phyloP scores from a whole-genome alignment of 2,329 filamentous ascomycete species.

The Neopestalotiopsis rosae region DNA sequence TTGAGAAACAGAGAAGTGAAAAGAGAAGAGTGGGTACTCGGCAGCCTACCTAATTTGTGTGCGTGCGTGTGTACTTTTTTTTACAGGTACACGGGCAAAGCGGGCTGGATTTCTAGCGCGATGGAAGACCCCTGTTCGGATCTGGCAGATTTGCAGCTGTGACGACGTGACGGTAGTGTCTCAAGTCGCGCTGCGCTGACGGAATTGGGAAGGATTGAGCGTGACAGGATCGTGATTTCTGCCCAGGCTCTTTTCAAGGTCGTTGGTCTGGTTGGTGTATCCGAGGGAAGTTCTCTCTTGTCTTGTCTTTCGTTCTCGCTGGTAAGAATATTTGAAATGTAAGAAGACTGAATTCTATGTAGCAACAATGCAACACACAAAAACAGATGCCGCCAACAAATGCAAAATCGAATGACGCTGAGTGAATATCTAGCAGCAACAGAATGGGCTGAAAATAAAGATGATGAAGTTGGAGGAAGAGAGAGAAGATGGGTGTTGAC shows the following conservation, averaged over 20 bases:
- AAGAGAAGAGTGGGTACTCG: background rate
- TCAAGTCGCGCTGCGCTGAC: conserved; percentile 8
- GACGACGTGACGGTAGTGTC: conserved; percentile 10
- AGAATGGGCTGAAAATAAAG: background rate
- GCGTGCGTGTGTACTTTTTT: background rate
- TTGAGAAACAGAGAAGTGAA: background rate
- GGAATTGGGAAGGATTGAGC: background rate
- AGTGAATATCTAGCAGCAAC: background rate
- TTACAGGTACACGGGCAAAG: background rate
- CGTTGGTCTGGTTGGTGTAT: background rate
- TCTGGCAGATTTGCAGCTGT: background rate
- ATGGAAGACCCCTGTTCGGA: background rate
- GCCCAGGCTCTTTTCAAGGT: background rate
- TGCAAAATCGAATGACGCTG: no score
- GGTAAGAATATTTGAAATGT: background rate
- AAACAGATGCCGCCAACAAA: no score
- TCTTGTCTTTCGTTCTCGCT: background rate
- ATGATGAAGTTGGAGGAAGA: background rate
- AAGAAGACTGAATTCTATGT: background rate
- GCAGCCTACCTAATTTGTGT: conserved; percentile 1
- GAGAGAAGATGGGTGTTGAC: no score
- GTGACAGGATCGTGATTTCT: background rate
- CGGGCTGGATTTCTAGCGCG: conserved; percentile 11
- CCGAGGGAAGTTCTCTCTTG: background rate
- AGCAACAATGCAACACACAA: background rate